Conservation (phyloP, 768 basidiomycete species). For the Podaxis sp. region DNA sequence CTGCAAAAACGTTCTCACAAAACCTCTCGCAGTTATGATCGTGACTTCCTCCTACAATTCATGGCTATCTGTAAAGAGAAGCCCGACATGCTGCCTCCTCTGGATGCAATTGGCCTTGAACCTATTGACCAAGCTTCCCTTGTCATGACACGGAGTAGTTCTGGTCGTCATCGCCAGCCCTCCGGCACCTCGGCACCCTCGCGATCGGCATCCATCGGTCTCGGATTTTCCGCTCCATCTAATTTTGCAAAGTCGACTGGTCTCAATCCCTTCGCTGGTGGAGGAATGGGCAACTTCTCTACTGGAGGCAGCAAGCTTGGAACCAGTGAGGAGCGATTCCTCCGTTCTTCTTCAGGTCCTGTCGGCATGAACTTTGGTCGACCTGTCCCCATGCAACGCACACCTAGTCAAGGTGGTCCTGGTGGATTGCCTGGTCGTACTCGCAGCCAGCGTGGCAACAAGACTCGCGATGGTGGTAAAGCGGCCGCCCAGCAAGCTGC, state of each 20-base stretch:
- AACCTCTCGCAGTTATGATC: slow-evolving; percentile 74
- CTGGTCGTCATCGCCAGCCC: slow-evolving; percentile 54
- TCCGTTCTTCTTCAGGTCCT: slow-evolving; percentile 56
- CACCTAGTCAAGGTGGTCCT: slow-evolving; percentile 64
- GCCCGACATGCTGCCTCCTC: slow-evolving; percentile 84
- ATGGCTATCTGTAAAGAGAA: slow-evolving; percentile 94
- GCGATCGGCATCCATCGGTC: slow-evolving; percentile 48
- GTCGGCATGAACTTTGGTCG: slow-evolving; percentile 54
- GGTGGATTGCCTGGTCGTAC: slow-evolving; percentile 57
- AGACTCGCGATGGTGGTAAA: slow-evolving; percentile 61
- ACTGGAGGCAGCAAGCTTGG: slow-evolving; percentile 51
- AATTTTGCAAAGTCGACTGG: slow-evolving; percentile 54
- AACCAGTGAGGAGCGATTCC: slow-evolving; percentile 71
- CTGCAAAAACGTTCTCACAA: not conserved
- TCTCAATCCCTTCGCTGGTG: slow-evolving; percentile 26
- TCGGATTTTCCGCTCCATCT: slow-evolving; percentile 30
- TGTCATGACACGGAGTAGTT: slow-evolving; percentile 59
- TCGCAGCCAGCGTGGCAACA: slow-evolving; percentile 83
- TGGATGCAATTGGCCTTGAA: slow-evolving; percentile 91
- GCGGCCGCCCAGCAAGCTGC: slow-evolving; percentile 34
- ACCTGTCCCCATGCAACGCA: slow-evolving; percentile 63
- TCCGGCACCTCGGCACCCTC: slow-evolving; percentile 39
- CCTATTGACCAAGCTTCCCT: slow-evolving; percentile 58
- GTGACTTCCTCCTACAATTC: slow-evolving; percentile 96
- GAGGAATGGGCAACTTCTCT: slow-evolving; percentile 68